phyloP scores from a whole-genome alignment of 495 filamentous ascomycete genomes.

The Penicillium alfredii region DNA sequence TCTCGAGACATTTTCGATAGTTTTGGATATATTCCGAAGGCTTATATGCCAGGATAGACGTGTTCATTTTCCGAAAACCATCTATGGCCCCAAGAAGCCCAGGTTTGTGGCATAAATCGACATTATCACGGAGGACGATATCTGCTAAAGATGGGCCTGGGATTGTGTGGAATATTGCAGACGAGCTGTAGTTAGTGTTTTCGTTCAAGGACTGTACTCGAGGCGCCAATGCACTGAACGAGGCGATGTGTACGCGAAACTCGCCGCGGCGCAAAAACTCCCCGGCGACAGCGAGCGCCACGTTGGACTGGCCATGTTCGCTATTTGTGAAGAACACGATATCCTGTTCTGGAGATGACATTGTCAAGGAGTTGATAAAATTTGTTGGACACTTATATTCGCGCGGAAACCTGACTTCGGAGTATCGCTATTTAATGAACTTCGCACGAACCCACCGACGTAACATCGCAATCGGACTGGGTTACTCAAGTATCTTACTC shows the following conservation, averaged over 20 bases:
- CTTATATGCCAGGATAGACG: constrained; percentile 37
- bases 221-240: constrained; percentile 35
- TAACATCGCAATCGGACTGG: too few relatives aligned
- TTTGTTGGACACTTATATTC: too few relatives aligned
- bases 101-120: constrained; percentile 31
- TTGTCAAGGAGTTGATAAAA: constrained; percentile 1
- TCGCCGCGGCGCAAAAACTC: constrained; percentile 41
- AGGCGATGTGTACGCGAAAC: constrained; percentile 49
- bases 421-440: too few relatives aligned
- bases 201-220: constrained; percentile 26
- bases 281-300: constrained; percentile 47
- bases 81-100: constrained; percentile 31
- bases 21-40: constrained; percentile 45
- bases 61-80: constrained; percentile 33
- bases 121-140: constrained; percentile 33
- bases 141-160: constrained; percentile 37
- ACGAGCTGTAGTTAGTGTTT: constrained; percentile 10
- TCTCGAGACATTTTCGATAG: constrained; percentile 38
- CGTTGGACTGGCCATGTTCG: constrained; percentile 52
- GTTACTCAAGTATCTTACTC: too few relatives aligned
- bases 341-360: constrained; percentile 7
- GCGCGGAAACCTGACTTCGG: too few relatives aligned
- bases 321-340: constrained; percentile 51
- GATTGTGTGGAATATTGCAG: constrained; percentile 38
- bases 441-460: too few relatives aligned